A percentile compares a stretch with the other conserved stretches of the same genome.
Evolutionary conservation across 805 yeast species (phyloP).

Genomic region (Debaryomyces prosopidis): DNA sequence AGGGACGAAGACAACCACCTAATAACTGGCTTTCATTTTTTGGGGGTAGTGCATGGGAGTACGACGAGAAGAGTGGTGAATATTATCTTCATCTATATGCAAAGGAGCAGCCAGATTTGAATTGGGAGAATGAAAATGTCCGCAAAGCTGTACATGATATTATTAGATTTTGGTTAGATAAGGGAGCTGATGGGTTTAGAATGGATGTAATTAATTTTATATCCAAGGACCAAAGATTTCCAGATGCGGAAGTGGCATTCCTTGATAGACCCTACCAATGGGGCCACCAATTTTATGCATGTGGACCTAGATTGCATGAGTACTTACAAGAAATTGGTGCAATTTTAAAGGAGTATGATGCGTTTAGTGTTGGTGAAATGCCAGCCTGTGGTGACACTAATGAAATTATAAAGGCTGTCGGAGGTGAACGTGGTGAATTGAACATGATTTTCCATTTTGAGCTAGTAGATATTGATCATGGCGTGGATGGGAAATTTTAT

Average conservation of each 20-base stretch:
- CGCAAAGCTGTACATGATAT: slow-evolving; percentile 22
- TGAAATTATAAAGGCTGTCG: slow-evolving; percentile 15
- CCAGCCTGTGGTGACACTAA: neutral
- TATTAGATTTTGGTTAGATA: slow-evolving; percentile 20
- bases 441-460: slow-evolving; percentile 23
- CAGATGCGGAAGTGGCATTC: neutral
- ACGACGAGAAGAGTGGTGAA: slow-evolving; percentile 21
- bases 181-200: slow-evolving; percentile 9
- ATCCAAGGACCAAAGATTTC: slow-evolving; percentile 1
- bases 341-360: neutral
- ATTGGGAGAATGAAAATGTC: slow-evolving; percentile 22
- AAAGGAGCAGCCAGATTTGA: slow-evolving; percentile 19
- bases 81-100: slow-evolving; percentile 23
- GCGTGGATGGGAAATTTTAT: slow-evolving; percentile 8
- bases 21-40: slow-evolving; percentile 22
- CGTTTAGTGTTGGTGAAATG: slow-evolving; percentile 2
- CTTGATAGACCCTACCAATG: neutral
- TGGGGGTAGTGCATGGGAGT: slow-evolving; percentile 20
- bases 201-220: slow-evolving; percentile 15
- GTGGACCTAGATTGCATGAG: slow-evolving; percentile 2
- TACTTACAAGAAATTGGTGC: neutral
- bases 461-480: slow-evolving; percentile 9
- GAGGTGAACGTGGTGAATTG: slow-evolving; percentile 18
- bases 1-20: slow-evolving; percentile 20
- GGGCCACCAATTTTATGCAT: neutral